phyloP scores from a whole-genome alignment of 805 yeast species.

The Barnettozyma salicaria region DNA sequence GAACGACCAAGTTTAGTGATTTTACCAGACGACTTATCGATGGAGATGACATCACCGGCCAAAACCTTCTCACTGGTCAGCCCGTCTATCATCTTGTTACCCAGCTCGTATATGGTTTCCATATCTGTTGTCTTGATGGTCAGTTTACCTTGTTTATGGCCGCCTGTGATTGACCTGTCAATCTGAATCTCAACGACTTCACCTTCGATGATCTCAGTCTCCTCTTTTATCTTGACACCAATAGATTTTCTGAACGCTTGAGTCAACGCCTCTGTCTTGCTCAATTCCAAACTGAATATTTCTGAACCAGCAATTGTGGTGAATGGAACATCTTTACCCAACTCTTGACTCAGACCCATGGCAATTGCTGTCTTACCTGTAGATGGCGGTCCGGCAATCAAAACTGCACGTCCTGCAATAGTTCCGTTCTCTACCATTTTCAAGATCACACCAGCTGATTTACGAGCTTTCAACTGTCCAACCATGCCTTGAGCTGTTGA shows the following conservation, averaged over 20 bases:
- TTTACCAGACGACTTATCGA: constrained; percentile 93
- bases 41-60: constrained; percentile 94
- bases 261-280: constrained; percentile 93
- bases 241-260: constrained; percentile 95
- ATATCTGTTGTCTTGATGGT: constrained; percentile 96
- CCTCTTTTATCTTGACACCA: constrained; percentile 93
- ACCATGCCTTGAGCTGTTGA: constrained; percentile 88
- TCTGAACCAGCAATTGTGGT: constrained; percentile 95
- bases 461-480: constrained; percentile 91
- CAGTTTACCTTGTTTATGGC: constrained; percentile 96
- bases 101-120: constrained; percentile 96
- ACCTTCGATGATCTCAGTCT: constrained; percentile 96
- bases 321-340: constrained; percentile 76
- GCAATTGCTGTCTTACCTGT: constrained; percentile 99
- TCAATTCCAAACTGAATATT: constrained; percentile 82
- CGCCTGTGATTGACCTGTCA: constrained; percentile 91
- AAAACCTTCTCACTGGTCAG: constrained; percentile 90
- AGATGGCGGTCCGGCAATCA: constrained; percentile 97
- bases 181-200: constrained; percentile 97
- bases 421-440: constrained; percentile 91
- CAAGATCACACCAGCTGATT: constrained; percentile 90
- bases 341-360: constrained; percentile 77
- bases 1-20: constrained; percentile 93
- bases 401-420: constrained; percentile 94
- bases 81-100: constrained; percentile 90